Percentiles rank a stretch among this genome's conserved stretches.
Conservation (phyloP, 2,329 filamentous ascomycete genomes). For the Fusarium secorum region DNA sequence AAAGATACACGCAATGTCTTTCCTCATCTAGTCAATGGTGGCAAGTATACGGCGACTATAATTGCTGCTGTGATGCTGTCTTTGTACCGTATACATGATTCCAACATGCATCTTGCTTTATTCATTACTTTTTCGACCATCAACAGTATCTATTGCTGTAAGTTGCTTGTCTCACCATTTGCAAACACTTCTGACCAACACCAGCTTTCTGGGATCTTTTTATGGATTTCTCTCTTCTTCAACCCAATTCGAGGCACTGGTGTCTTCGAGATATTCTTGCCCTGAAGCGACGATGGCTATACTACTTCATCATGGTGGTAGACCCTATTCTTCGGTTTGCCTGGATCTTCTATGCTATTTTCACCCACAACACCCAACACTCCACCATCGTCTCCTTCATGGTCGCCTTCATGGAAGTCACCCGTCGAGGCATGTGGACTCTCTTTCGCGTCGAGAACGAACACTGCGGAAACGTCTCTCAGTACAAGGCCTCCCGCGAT, state of each 20-base stretch:
- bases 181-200: neutral
- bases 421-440: conserved; percentile 88
- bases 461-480: conserved; percentile 89
- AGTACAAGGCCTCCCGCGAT: conserved; percentile 89
- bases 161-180: conserved; percentile 43
- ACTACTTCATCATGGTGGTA: conserved; percentile 83
- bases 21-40: conserved; percentile 90
- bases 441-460: conserved; percentile 97
- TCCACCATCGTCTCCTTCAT: conserved; percentile 83
- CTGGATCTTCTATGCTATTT: conserved; percentile 94
- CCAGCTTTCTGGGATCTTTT: conserved; percentile 87
- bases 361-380: conserved; percentile 80
- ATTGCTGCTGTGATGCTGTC: conserved; percentile 80
- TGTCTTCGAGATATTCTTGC: conserved; percentile 80
- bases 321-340: conserved; percentile 89
- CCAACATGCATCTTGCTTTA: conserved; percentile 64
- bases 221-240: conserved; percentile 95
- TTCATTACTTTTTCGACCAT: conserved; percentile 84
- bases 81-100: conserved; percentile 78
- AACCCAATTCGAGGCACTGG: conserved; percentile 72
- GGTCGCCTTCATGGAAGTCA: conserved; percentile 79
- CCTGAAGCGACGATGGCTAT: conserved; percentile 80
- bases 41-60: conserved; percentile 90
- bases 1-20: conserved; percentile 86
- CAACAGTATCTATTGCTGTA: conserved; percentile 83